Evolutionary conservation across 2,329 filamentous ascomycete genomes (phyloP).

Genomic region (Aspergillus sp.): DNA sequence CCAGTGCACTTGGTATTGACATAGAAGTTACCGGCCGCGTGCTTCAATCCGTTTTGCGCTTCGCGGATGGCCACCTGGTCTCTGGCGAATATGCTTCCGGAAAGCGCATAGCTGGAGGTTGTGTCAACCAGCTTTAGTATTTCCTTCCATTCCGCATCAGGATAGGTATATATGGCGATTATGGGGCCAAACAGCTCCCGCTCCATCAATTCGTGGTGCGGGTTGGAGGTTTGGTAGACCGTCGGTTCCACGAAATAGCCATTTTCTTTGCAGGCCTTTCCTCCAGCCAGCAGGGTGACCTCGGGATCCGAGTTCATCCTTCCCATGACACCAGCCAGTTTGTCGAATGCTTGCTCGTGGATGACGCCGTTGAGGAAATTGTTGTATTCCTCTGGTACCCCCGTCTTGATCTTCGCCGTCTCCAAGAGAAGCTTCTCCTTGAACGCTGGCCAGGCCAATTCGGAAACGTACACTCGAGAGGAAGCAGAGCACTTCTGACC

Average conservation of each 20-base stretch:
- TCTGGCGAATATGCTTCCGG: conserved; percentile 35
- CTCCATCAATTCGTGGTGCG: conserved; percentile 62
- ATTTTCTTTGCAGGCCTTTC: conserved; percentile 65
- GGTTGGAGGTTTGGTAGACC: conserved; percentile 65
- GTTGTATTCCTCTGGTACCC: conserved; percentile 57
- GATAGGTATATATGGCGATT: conserved; percentile 66
- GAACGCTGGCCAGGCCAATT: conserved; percentile 65
- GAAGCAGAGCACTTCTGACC: conserved; percentile 87
- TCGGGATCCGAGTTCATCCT: conserved; percentile 65
- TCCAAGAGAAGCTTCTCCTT: conserved; percentile 58
- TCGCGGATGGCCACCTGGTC: conserved; percentile 27
- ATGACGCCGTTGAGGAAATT: conserved; percentile 87
- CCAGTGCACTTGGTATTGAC: conserved; percentile 47
- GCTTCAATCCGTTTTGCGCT: conserved; percentile 28
- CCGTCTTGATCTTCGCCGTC: conserved; percentile 60
- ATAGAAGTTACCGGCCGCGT: conserved; percentile 35
- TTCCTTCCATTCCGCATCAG: conserved; percentile 47
- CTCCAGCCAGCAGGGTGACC: conserved; percentile 64
- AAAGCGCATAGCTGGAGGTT: conserved; percentile 34
- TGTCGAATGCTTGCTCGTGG: conserved; percentile 71
- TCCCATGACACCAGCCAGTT: conserved; percentile 67
- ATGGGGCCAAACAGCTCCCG: conserved; percentile 78
- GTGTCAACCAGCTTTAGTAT: conserved; percentile 45
- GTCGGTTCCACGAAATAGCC: conserved; percentile 81
- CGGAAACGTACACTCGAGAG: conserved; percentile 68